Base-by-base conservation (phyloP, 2,329 filamentous ascomycete genomes). In the Plenodomus biglobosus region DNA sequence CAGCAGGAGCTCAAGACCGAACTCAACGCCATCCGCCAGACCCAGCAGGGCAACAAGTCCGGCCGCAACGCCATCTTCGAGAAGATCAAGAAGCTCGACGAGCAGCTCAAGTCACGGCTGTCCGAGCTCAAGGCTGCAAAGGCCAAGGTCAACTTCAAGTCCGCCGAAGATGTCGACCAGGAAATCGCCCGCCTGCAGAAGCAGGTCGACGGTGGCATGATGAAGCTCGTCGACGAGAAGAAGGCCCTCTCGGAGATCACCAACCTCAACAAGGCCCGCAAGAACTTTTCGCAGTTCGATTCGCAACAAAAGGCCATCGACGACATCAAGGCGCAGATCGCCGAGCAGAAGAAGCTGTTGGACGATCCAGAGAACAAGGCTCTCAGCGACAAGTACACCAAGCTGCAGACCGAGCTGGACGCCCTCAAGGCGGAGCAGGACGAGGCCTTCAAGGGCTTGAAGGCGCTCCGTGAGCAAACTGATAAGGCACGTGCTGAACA, bases 141-240 rank as follows among this genome's bases (percentile, higher is more conserved):
- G 65, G 82, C 84, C 75, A 88, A 90, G 72, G 81, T 95, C 52
- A 78, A 84, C 44, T 97, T 87, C 84, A 96, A 94, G 83, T 90
- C 80, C 62, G 83, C 84, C 45, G 92, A 96, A 48, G 94, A 97
- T 55, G 78, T 99, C 58, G 90, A 97, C 72, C 80, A 81, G 55
- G 85, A 94, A 74, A 94, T 97, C 63, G 81, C 83, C 51, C 80
- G 80, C 43, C 84, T 96, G 44, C 89, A 96, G 59, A 86, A 86
- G 74, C 83, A 92, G 71, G 91, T 97, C 62, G 89, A 95, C 72
- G 83, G 85, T 30, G 92, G 92, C 57, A 87, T 83, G 71, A 92
- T 99, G 87, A 95, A 92, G 77, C 79, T 99, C 42, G 94, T 97
- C 10, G 94, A 99, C 64, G 94, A 97, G 83, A 95, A 90, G 81